phyloP scores from a whole-genome alignment of 441 rosid genomes.

The Gossypium gossypioides region DNA sequence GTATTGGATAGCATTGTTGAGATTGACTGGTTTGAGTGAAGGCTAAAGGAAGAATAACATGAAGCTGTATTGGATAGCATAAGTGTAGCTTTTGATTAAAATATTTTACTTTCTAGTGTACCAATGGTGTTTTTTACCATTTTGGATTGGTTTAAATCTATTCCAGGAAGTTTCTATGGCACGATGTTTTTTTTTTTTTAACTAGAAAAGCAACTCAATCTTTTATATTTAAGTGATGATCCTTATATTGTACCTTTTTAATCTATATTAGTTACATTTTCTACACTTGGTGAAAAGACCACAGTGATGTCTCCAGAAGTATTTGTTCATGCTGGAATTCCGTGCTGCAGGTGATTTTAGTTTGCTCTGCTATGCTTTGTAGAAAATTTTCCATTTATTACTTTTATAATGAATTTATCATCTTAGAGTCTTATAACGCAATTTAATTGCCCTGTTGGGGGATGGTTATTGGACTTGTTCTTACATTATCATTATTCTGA shows the following conservation, averaged over 20 bases:
- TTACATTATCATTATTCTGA: conserved; percentile 17
- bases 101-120: not conserved
- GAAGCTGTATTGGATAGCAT: too few relatives aligned
- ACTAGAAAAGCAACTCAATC: conserved; percentile 4
- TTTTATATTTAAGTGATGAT: conserved; percentile 3
- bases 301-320: conserved; percentile 98
- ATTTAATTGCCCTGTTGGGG: not conserved
- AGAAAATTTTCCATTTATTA: not conserved
- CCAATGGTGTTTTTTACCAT: not conserved
- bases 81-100: not conserved
- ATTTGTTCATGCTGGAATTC: conserved; percentile 75
- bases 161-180: not conserved
- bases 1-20: not conserved
- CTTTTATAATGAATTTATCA: not conserved
- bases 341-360: conserved; percentile 83
- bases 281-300: conserved; percentile 92
- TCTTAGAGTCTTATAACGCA: not conserved
- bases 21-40: not conserved
- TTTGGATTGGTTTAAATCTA: not conserved
- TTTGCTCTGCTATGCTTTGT: not conserved
- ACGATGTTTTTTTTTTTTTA: conserved; percentile 11
- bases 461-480: conserved; percentile 8
- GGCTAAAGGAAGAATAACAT: not conserved
- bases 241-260: not conserved
- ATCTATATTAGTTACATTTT: conserved; percentile 56